Base-by-base conservation (phyloP, 2,329 filamentous ascomycete genomes). In the Fusarium chuoi region DNA sequence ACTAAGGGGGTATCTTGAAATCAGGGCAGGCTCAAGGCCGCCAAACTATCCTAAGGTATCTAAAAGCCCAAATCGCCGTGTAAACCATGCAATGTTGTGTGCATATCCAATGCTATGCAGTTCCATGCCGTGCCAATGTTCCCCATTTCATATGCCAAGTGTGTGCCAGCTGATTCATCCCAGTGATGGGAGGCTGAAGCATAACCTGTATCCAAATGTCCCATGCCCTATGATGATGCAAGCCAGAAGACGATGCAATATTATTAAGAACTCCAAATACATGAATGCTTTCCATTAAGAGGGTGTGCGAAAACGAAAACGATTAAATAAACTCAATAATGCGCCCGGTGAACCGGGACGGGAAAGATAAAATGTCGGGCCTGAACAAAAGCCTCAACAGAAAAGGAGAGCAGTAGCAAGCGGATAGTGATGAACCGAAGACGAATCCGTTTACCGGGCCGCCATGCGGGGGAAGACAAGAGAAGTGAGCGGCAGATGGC, bases 1-100 rank as follows among this genome's bases (percentile, higher is more conserved):
- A 70, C 67, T 74, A 72, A 59, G 54, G 55, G 73, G 73, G 73
- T 75, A 75, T 75, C 73, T 75, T 44, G 52, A 68, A 75, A 70
- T 72, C 72, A 73, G 51, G 64, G 72, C 72, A 44, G 60, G 62
- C 70, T 49, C 62, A 39, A 60, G 48, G 70, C 73, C 70, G 65
- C 66, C 66, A 46, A 65, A 62, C 72, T 75, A 75, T 75, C 72
- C 73, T 74, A 75, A 75, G 70, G 73, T 75, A 75, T 75, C 73
- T 75, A 74, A 62, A 59, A 56, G 41, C 24, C 63, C 44, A 68
- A 30, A 52, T 74, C 63, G 59, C 71, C 58, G 61, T 66, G 62
- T 68, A 71, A 52, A 52, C 33, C 65, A 67, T 70, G 67, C 66
- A 51, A 22, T 64, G 66, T 51, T 61, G 45, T 56, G 49, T 57